Evolutionary conservation across 208 protist species (phyloP).

Genomic region (Acanthamoeba sp.): DNA sequence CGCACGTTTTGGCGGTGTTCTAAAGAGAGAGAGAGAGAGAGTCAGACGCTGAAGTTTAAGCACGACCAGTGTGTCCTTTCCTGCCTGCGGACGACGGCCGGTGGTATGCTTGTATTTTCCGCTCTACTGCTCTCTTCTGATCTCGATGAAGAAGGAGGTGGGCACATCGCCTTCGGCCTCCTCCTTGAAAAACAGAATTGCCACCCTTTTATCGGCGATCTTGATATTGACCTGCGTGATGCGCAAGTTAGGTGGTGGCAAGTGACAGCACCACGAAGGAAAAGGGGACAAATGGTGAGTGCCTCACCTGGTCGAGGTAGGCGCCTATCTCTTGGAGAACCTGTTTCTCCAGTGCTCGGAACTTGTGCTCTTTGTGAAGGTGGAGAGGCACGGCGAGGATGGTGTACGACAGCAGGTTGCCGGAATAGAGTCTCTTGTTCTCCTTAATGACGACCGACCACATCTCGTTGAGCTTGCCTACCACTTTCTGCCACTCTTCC

Average conservation of each 20-base stretch:
- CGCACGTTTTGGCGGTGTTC: too few species aligned
- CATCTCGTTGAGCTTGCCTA: not conserved
- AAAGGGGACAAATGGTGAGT: not conserved
- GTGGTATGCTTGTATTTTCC: too few species aligned
- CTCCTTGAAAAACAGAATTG: constrained; percentile 28
- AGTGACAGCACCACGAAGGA: too few species aligned
- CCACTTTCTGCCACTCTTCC: not conserved
- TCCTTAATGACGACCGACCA: not conserved
- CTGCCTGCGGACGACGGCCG: too few species aligned
- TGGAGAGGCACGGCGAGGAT: not conserved
- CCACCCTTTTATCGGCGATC: not conserved
- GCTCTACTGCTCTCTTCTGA: not conserved
- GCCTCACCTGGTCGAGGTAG: not conserved
- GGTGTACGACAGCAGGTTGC: constrained; percentile 22
- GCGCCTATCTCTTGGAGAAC: not conserved
- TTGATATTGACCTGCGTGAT: not conserved
- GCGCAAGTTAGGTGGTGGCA: too few species aligned
- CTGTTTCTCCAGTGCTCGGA: not conserved
- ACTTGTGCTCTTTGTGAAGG: constrained; percentile 17
- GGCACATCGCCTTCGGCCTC: not conserved
- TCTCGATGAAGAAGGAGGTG: constrained; percentile 3
- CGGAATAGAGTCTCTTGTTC: not conserved
- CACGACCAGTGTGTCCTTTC: too few species aligned
- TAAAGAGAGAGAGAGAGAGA: too few species aligned
- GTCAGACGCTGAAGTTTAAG: too few species aligned